Percentiles rank a stretch among this genome's conserved stretches.
phyloP scores from a whole-genome alignment of 306 rosid species.

The Benincasa hispida region DNA sequence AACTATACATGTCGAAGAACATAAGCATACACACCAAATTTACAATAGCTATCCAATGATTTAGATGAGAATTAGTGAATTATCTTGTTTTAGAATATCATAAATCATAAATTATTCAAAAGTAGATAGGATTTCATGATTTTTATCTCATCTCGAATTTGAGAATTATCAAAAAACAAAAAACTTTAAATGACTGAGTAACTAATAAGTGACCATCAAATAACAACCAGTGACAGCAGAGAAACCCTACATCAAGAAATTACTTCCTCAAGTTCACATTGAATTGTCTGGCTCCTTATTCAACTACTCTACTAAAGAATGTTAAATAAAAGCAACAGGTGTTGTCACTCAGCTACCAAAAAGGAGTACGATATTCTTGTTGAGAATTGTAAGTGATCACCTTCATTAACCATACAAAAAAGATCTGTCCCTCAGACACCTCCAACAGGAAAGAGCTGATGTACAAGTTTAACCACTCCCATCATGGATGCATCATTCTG shows the following conservation, averaged over 20 bases:
- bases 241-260: background rate
- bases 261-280: background rate
- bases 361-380: background rate
- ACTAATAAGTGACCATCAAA: background rate
- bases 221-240: background rate
- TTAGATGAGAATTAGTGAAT: background rate
- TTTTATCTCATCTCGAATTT: background rate
- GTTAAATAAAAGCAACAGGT: background rate
- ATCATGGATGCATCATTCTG: slow-evolving; percentile 91
- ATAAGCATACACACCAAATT: background rate
- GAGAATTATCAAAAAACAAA: background rate
- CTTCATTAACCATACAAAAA: background rate
- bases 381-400: background rate
- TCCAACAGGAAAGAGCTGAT: slow-evolving; percentile 34
- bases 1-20: background rate
- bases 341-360: background rate
- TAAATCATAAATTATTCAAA: background rate
- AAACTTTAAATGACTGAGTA: background rate
- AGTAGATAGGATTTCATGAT: background rate
- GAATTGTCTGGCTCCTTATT: background rate
- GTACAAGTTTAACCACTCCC: slow-evolving; percentile 61
- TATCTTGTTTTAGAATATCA: background rate
- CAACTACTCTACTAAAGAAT: slow-evolving; percentile 1
- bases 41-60: background rate
- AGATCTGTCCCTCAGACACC: slow-evolving; percentile 12